A percentile compares a stretch with the other conserved stretches of the same genome.
Conservation (phyloP, 225 moss, liverwort and hornwort genomes). For the Rhytidiadelphus loreus region DNA sequence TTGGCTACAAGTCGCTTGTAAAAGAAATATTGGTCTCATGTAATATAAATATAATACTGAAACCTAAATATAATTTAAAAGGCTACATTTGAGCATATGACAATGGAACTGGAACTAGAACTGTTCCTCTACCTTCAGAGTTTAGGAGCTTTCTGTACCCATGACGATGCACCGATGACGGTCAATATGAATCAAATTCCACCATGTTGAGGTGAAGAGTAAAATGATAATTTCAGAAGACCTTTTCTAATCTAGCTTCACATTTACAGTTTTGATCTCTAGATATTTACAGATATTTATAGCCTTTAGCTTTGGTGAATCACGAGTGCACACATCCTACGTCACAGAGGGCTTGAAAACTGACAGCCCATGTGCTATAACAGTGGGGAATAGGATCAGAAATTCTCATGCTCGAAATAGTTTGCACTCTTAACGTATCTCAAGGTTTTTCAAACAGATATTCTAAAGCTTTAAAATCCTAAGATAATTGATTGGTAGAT, state of each 20-base stretch:
- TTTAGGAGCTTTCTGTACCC: neutral
- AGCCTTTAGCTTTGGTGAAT: neutral
- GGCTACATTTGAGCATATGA: neutral
- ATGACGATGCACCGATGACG: neutral
- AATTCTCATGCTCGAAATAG: neutral
- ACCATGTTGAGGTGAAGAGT: neutral
- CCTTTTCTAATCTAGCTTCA: neutral
- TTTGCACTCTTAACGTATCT: too few species aligned
- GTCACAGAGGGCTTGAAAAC: neutral
- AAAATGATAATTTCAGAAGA: neutral
- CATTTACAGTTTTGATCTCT: neutral
- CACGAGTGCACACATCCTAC: neutral
- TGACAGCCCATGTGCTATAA: neutral
- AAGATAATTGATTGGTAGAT: neutral
- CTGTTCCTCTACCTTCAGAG: neutral
- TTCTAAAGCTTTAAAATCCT: neutral
- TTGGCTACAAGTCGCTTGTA: neutral
- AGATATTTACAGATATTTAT: neutral
- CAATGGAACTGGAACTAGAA: neutral
- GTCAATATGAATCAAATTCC: neutral
- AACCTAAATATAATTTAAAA: neutral
- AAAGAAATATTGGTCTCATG: neutral
- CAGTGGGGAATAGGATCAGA: neutral
- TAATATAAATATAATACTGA: neutral
- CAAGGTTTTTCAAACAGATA: neutral